Conservation (phyloP, 192 early-diverging fungal species). For the Obelidium mucronatum region DNA sequence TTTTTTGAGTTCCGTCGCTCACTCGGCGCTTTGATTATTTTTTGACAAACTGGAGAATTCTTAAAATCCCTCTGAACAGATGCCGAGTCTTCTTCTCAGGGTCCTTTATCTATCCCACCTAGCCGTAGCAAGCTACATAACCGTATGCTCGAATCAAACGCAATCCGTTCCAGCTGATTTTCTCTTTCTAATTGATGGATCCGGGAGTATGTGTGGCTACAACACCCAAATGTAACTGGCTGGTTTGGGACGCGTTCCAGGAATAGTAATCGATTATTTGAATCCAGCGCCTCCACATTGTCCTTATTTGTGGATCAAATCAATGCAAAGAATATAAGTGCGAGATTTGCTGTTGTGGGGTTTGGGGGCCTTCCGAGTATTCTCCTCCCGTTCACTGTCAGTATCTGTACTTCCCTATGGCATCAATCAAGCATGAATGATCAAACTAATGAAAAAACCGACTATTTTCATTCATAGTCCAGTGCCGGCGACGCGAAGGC, state of each 20-base stretch:
- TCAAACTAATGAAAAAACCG: too few relatives aligned
- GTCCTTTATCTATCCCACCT: too few relatives aligned
- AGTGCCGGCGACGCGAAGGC: constrained; percentile 23
- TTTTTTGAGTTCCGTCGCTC: too few relatives aligned
- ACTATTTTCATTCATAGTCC: constrained; percentile 21
- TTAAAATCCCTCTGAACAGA: too few relatives aligned
- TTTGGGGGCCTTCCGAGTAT: constrained; percentile 43
- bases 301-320: constrained; percentile 34
- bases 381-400: constrained; percentile 41
- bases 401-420: background rate
- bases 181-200: constrained; percentile 47
- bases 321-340: constrained; percentile 36
- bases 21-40: too few relatives aligned
- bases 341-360: constrained; percentile 41
- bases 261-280: background rate
- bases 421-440: background rate
- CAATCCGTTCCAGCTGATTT: constrained; percentile 42
- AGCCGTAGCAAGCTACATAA: constrained; percentile 9
- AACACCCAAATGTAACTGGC: constrained; percentile 35
- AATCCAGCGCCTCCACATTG: constrained; percentile 9
- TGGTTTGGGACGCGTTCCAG: background rate
- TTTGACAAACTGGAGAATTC: too few relatives aligned
- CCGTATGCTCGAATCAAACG: constrained; percentile 14
- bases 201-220: constrained; percentile 46
- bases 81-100: too few relatives aligned